Evolutionary conservation across 352 stramenopile genomes (phyloP).

Genomic region (Pythium dissotocum): DNA sequence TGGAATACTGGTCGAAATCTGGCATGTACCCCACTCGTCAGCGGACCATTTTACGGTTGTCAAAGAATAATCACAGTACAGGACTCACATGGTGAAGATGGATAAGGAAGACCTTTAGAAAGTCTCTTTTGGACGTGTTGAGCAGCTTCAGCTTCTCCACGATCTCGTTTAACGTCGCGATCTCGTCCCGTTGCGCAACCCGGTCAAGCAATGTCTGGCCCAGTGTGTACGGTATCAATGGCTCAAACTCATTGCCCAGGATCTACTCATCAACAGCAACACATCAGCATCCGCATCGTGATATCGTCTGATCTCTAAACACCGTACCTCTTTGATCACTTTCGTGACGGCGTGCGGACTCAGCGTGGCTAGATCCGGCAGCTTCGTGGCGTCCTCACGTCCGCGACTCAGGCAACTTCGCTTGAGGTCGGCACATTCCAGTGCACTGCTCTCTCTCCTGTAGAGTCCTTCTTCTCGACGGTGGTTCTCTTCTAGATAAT

Average conservation of each 20-base stretch:
- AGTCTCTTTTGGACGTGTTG: slow-evolving; percentile 36
- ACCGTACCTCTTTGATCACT: slow-evolving; percentile 42
- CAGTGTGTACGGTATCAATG: slow-evolving; percentile 41
- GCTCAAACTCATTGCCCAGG: slow-evolving; percentile 38
- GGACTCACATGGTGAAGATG: slow-evolving; percentile 50
- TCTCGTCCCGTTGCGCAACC: slow-evolving; percentile 4
- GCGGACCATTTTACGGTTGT: background rate
- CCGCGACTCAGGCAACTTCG: background rate
- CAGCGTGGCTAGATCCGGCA: slow-evolving; percentile 42
- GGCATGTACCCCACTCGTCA: background rate
- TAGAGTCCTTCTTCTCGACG: slow-evolving; percentile 52
- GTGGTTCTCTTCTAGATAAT: slow-evolving; percentile 50
- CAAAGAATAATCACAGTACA: background rate
- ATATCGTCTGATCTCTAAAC: background rate
- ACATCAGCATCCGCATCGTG: background rate
- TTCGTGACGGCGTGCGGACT: slow-evolving; percentile 47
- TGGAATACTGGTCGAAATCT: slow-evolving; percentile 43
- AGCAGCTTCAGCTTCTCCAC: slow-evolving; percentile 40
- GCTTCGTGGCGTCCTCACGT: background rate
- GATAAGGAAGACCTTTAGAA: slow-evolving; percentile 48
- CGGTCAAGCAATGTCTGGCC: slow-evolving; percentile 40
- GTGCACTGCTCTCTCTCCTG: slow-evolving; percentile 27
- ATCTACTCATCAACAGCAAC: slow-evolving; percentile 23
- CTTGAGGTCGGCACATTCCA: slow-evolving; percentile 24
- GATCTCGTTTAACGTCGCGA: slow-evolving; percentile 12